Conservation (phyloP, 2,329 filamentous ascomycete species). For the Fusarium sp. region DNA sequence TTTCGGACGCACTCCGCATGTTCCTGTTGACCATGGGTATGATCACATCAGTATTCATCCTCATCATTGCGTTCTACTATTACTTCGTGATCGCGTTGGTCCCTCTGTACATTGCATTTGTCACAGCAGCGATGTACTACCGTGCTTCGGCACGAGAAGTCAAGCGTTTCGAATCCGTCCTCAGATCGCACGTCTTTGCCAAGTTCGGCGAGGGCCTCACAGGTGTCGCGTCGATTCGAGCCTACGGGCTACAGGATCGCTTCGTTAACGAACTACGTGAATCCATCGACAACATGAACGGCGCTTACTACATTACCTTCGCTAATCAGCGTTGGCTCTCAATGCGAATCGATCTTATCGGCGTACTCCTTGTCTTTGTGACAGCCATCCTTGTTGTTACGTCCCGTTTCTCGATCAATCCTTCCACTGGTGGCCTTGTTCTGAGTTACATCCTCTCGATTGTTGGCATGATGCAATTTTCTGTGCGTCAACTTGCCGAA, state of each 20-base stretch:
- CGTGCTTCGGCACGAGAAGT: slow-evolving; percentile 90
- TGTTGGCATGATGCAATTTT: slow-evolving; percentile 96
- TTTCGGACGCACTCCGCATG: slow-evolving; percentile 91
- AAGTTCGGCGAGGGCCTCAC: slow-evolving; percentile 90
- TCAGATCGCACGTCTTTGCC: slow-evolving; percentile 88
- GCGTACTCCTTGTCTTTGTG: slow-evolving; percentile 85
- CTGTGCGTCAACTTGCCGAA: slow-evolving; percentile 90
- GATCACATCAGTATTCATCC: slow-evolving; percentile 83
- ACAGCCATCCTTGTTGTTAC: slow-evolving; percentile 93
- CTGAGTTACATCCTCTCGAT: slow-evolving; percentile 93
- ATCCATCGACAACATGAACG: slow-evolving; percentile 90
- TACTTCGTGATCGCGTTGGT: slow-evolving; percentile 77
- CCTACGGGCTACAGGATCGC: slow-evolving; percentile 82
- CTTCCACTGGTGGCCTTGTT: slow-evolving; percentile 87
- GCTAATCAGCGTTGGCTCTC: slow-evolving; percentile 96
- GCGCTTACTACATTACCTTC: slow-evolving; percentile 94
- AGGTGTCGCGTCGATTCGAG: slow-evolving; percentile 85
- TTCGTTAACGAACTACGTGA: slow-evolving; percentile 77
- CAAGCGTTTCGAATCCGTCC: slow-evolving; percentile 90
- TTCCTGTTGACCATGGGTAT: slow-evolving; percentile 87
- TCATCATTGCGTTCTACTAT: slow-evolving; percentile 96
- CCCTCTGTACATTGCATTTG: slow-evolving; percentile 77
- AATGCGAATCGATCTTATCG: slow-evolving; percentile 84
- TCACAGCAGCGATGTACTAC: slow-evolving; percentile 88
- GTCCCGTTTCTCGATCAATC: slow-evolving; percentile 84